Base-by-base conservation (phyloP, 805 yeast species). In the Saturnispora serradocipensis region DNA sequence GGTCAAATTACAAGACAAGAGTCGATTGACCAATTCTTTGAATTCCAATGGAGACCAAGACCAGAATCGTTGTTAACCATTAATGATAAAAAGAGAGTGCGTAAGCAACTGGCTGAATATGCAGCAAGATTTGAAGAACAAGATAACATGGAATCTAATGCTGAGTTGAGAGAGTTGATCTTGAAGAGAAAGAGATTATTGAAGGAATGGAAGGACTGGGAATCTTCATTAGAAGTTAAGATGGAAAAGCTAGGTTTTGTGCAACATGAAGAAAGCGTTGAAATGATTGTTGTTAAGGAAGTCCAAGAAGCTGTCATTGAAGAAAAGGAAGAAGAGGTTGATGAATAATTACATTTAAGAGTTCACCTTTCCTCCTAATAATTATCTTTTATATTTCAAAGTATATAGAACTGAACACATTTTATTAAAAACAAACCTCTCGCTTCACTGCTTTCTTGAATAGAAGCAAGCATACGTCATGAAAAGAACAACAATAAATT, bases 1-100 rank as follows among this genome's bases (percentile, higher is more conserved):
- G 99, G 99, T 63, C 76, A 74, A 58, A 59, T 82, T 58, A 68
- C 88, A 54, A 81, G 83, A 59, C 93, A 86, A 61, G 96, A 90
- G 63, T 68, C 77, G 24, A 68, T 87, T 55, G 93, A 87, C 61
- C 86, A 83, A 51, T 88, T 93, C 79, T 86, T 82, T 71, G 90
- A 86, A 56, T 87, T 91, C 63, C 74, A 80, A 56, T 93, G 99
- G 99, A 86, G 99, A 76, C 98, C 98, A 63, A 84, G 99, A 73
- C 99, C 99, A 48, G 80, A 78, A 18, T 76, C 89, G 2, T 69
- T 83, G 58, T 79, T 93, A 65, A 74, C 82, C 55, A 81, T 83
- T 61, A 84, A 81, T 58, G 95, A 88, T 68, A 81, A 81, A 74
- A 88, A 88, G 84, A 85, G 84, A 77, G 88, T 93, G 56, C 80